phyloP scores from a whole-genome alignment of 106 monocot species.

The Acanthochlamys bracteata region DNA sequence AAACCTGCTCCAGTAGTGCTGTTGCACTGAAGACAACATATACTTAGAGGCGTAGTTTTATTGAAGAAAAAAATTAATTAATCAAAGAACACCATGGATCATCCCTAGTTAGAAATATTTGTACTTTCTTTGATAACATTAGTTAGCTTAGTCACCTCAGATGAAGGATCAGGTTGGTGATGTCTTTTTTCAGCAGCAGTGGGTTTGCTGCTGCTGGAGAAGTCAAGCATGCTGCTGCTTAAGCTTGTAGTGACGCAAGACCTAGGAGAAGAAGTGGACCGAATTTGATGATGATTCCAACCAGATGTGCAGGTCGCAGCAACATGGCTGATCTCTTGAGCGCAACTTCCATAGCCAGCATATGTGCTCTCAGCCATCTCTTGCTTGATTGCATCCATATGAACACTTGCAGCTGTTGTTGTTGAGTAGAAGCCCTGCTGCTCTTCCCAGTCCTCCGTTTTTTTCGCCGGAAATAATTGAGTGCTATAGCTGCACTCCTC shows the following conservation, averaged over 20 bases:
- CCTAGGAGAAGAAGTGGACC: slow-evolving; percentile 52
- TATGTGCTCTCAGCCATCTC: slow-evolving; percentile 18
- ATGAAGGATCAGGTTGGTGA: slow-evolving; percentile 39
- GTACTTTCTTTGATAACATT: not conserved
- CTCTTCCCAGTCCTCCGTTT: slow-evolving; percentile 44
- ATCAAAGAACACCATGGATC: not conserved
- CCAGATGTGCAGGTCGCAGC: slow-evolving; percentile 9
- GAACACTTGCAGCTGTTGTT: not conserved
- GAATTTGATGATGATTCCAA: slow-evolving; percentile 32
- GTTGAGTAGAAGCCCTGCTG: slow-evolving; percentile 31
- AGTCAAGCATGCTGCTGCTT: slow-evolving; percentile 58
- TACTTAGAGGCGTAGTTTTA: not conserved
- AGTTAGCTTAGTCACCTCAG: slow-evolving; percentile 59
- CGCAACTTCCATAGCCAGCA: slow-evolving; percentile 13
- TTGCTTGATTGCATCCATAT: slow-evolving; percentile 23
- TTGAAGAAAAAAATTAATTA: not conserved
- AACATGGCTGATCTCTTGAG: slow-evolving; percentile 31
- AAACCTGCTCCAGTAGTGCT: slow-evolving; percentile 45
- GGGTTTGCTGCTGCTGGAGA: slow-evolving; percentile 52
- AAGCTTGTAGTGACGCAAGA: slow-evolving; percentile 48
- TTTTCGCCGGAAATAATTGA: slow-evolving; percentile 35
- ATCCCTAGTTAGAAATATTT: not conserved
- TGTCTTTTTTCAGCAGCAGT: slow-evolving; percentile 25
- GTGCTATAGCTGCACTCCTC: slow-evolving; percentile 26
- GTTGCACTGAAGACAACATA: slow-evolving; percentile 43